These are phyloP conservation scores for Polyrhizophydium stewartii DNA, from an alignment of 371 early-diverging fungal genomes.

Conservation along the genomic window DNA sequence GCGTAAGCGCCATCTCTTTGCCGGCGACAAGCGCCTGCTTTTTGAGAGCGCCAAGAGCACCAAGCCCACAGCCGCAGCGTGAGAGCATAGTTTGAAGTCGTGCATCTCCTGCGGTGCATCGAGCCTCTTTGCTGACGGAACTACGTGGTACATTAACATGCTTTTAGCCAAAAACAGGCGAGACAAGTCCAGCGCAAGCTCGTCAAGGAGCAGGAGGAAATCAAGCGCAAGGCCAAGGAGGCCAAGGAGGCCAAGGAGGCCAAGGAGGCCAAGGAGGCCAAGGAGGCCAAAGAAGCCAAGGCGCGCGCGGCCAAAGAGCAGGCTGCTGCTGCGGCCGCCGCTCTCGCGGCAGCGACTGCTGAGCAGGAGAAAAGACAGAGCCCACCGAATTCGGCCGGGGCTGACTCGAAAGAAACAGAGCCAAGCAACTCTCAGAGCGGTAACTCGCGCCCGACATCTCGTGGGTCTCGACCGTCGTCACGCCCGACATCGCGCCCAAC, in stretches of 20 bases:
- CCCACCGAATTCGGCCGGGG: neutral
- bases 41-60: neutral
- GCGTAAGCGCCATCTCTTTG: conserved; percentile 11
- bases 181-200: neutral
- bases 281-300: neutral
- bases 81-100: too few relatives aligned
- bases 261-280: neutral
- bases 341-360: neutral
- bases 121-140: too few relatives aligned
- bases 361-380: neutral
- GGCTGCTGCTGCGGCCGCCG: neutral
- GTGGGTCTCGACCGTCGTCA: neutral
- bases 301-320: neutral
- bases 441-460: neutral
- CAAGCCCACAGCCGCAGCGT: neutral
- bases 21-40: conserved; percentile 1
- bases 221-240: neutral
- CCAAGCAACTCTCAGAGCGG: neutral
- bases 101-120: too few relatives aligned
- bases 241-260: neutral
- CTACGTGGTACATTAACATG: too few relatives aligned
- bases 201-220: neutral
- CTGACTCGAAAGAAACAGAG: neutral
- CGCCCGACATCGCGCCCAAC: neutral
- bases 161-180: neutral